These are phyloP conservation scores for Suillus occidentalis DNA, from an alignment of 768 basidiomycete species.

Conservation along the genomic window DNA sequence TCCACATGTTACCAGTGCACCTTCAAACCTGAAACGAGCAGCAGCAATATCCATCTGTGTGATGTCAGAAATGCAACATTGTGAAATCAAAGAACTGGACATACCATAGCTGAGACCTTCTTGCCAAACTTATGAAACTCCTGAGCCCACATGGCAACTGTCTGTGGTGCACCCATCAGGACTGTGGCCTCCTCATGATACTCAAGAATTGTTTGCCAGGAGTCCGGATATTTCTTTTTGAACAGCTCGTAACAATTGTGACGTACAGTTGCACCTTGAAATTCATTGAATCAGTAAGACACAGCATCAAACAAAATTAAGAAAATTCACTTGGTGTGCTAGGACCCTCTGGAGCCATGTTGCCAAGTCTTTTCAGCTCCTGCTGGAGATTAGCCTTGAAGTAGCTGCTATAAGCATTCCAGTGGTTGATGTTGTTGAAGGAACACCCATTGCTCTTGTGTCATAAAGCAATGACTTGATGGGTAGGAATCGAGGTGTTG, in stretches of 20 bases:
- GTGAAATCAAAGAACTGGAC: neutral
- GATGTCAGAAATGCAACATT: neutral
- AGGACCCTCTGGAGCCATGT: neutral
- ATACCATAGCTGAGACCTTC: neutral
- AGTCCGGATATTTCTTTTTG: neutral
- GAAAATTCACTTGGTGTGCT: neutral
- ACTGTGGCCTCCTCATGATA: neutral
- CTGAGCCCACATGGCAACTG: neutral
- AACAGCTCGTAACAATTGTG: neutral
- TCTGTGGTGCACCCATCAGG: neutral
- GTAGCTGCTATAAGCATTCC: slow-evolving; percentile 8
- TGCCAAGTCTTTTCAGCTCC: slow-evolving; percentile 1
- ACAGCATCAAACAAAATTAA: neutral
- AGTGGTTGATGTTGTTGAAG: slow-evolving; percentile 8
- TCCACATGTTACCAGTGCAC: slow-evolving; percentile 12
- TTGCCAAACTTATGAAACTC: neutral
- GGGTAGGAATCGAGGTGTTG: slow-evolving; percentile 4
- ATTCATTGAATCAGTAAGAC: neutral
- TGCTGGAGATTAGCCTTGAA: slow-evolving; percentile 6
- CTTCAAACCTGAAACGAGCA: slow-evolving; percentile 10
- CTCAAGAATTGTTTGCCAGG: neutral
- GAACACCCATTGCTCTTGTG: slow-evolving; percentile 1
- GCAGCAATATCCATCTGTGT: neutral
- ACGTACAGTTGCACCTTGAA: neutral
- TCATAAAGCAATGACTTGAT: slow-evolving; percentile 9